These are phyloP conservation scores for Chaetomiaceae sp. DNA, from an alignment of 2,329 filamentous ascomycete genomes.

Conservation along the genomic window DNA sequence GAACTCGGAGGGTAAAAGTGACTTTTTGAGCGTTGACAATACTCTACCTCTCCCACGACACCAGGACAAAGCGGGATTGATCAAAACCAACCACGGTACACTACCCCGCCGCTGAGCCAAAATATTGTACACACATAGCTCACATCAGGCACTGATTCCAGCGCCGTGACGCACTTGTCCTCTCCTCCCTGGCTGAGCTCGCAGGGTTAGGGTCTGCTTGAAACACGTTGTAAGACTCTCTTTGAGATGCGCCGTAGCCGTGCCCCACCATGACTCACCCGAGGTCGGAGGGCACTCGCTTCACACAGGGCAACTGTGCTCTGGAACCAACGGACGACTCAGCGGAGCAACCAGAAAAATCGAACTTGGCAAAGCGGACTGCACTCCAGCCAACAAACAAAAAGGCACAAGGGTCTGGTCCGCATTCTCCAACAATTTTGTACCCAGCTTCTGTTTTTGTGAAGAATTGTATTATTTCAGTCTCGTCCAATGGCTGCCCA, in stretches of 20 bases:
- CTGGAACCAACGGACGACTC: background rate
- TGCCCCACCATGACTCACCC: constrained; percentile 19
- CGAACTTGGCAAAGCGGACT: background rate
- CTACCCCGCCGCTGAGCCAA: no score
- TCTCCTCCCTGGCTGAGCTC: no score
- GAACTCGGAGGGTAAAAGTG: no score
- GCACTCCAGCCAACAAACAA: background rate
- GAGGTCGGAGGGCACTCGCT: constrained; percentile 20
- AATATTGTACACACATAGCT: no score
- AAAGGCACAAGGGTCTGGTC: background rate
- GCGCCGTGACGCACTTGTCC: no score
- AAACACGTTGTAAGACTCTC: background rate
- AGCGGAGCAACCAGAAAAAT: constrained; percentile 12
- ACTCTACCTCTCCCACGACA: no score
- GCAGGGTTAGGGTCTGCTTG: constrained; percentile 7
- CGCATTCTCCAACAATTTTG: background rate
- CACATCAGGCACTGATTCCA: no score
- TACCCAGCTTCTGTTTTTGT: background rate
- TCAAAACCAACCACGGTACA: no score
- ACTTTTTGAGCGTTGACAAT: no score
- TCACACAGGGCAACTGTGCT: no score
- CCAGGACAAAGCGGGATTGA: no score
- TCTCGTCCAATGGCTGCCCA: constrained; percentile 19
- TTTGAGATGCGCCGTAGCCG: background rate
- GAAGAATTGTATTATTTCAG: no score